Percentiles rank a stretch among this genome's conserved stretches.
phyloP scores from a whole-genome alignment of 2,329 filamentous ascomycete species.

The Blastomyces silverae region DNA sequence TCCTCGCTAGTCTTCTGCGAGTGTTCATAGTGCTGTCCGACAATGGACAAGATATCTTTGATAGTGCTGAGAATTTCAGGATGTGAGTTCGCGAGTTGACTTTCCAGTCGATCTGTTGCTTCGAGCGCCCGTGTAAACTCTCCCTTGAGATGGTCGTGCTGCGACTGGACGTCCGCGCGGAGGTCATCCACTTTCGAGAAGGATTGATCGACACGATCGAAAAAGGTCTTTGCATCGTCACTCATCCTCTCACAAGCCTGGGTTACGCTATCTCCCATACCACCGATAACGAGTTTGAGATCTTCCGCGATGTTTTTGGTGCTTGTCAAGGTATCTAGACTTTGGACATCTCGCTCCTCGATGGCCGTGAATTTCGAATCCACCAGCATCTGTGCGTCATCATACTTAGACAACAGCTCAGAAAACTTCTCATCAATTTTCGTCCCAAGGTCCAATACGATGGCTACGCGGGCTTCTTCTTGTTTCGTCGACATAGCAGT shows the following conservation, averaged over 20 bases:
- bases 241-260: slow-evolving; percentile 82
- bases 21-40: slow-evolving; percentile 83
- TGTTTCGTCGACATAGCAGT: slow-evolving; percentile 53
- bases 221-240: slow-evolving; percentile 79
- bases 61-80: slow-evolving; percentile 83
- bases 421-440: slow-evolving; percentile 71
- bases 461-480: slow-evolving; percentile 51
- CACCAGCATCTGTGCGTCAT: slow-evolving; percentile 68
- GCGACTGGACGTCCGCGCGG: slow-evolving; percentile 61
- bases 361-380: slow-evolving; percentile 67
- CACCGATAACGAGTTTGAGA: slow-evolving; percentile 76
- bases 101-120: slow-evolving; percentile 68
- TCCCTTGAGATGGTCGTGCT: slow-evolving; percentile 76
- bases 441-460: slow-evolving; percentile 48
- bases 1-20: slow-evolving; percentile 63
- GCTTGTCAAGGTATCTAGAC: slow-evolving; percentile 64
- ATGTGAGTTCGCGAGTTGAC: slow-evolving; percentile 71
- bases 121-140: slow-evolving; percentile 68
- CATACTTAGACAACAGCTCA: slow-evolving; percentile 78
- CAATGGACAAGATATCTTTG: slow-evolving; percentile 73
- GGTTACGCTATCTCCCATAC: slow-evolving; percentile 70
- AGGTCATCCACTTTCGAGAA: slow-evolving; percentile 66
- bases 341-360: slow-evolving; percentile 65
- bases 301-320: slow-evolving; percentile 82
- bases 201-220: slow-evolving; percentile 73